Percentiles rank a stretch among this genome's conserved stretches.
phyloP scores from a whole-genome alignment of 805 yeast genomes.

The Tetrapisispora arboricola region DNA sequence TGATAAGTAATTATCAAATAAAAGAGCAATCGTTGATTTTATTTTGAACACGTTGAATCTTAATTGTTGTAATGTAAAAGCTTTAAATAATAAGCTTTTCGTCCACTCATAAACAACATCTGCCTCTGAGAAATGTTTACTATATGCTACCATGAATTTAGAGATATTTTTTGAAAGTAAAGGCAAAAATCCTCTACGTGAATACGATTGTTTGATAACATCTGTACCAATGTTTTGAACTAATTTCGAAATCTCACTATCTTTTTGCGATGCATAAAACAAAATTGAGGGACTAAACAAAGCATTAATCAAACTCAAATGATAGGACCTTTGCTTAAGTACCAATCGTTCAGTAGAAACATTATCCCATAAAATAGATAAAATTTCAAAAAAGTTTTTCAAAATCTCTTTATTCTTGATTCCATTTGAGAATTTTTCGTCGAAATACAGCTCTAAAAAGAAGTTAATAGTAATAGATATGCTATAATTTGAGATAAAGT shows the following conservation, averaged over 20 bases:
- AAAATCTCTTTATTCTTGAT: no score
- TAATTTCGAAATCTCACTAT: constrained; percentile 14
- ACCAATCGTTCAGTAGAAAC: constrained; percentile 50
- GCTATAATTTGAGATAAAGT: constrained; percentile 17
- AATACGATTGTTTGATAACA: constrained; percentile 39
- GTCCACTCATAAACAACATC: constrained; percentile 35
- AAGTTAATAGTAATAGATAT: constrained; percentile 12
- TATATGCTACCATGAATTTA: constrained; percentile 32
- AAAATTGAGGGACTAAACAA: constrained; percentile 37
- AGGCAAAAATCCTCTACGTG: constrained; percentile 65
- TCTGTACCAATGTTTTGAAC: constrained; percentile 27
- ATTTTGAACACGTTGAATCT: constrained; percentile 46
- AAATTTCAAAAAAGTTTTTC: constrained; percentile 18
- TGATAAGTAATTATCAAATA: constrained; percentile 39
- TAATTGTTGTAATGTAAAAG: constrained; percentile 43
- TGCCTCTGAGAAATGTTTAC: constrained; percentile 31
- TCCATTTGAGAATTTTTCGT: no score
- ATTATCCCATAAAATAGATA: constrained; percentile 46
- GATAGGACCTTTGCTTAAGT: constrained; percentile 55
- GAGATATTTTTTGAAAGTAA: constrained; percentile 39
- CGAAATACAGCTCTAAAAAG: constrained; percentile 10
- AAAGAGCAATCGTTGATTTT: constrained; percentile 44
- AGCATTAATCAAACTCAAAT: constrained; percentile 43
- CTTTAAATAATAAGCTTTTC: constrained; percentile 36
- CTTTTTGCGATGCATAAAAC: constrained; percentile 26